Percentiles rank a stretch among this genome's conserved stretches.
These are phyloP conservation scores for Warburgia ugandensis DNA, from an alignment of 164 flowering plant genomes.

Conservation along the genomic window DNA sequence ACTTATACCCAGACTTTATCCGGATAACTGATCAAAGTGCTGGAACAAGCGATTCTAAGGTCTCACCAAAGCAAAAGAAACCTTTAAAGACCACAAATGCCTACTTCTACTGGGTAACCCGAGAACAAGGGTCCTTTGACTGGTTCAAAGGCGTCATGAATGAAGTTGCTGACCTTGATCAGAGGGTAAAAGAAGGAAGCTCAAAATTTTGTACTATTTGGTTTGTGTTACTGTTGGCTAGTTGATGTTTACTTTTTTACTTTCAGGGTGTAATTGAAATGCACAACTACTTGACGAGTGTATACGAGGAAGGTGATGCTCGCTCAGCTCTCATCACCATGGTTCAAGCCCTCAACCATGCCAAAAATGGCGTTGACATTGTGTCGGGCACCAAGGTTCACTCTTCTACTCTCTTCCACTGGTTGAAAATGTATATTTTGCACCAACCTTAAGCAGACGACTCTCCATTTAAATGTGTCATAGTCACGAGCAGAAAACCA, in stretches of 20 bases:
- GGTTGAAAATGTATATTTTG: background rate
- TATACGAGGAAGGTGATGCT: conserved; percentile 98
- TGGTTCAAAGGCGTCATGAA: conserved; percentile 99
- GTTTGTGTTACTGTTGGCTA: background rate
- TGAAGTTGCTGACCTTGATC: conserved; percentile 93
- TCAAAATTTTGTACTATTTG: background rate
- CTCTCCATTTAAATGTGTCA: too few species aligned
- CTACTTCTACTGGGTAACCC: conserved; percentile 97
- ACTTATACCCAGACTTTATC: conserved; percentile 41
- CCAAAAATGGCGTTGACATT: conserved; percentile 91
- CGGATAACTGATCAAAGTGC: conserved; percentile 38
- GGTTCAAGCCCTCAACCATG: conserved; percentile 98
- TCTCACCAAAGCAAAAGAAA: conserved; percentile 52
- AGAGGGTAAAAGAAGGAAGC: conserved; percentile 41
- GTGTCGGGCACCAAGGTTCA: conserved; percentile 93
- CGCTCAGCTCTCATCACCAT: conserved; percentile 98
- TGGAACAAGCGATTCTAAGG: conserved; percentile 39
- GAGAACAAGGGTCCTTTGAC: conserved; percentile 98
- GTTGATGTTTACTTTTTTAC: background rate
- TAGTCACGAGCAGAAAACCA: too few species aligned
- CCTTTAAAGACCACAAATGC: conserved; percentile 84
- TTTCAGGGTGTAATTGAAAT: conserved; percentile 89
- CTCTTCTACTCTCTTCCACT: background rate
- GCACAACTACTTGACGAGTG: conserved; percentile 98
- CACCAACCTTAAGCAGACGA: background rate